phyloP scores from a whole-genome alignment of 148 eudicot species.

The Hydrangea macrophylla region DNA sequence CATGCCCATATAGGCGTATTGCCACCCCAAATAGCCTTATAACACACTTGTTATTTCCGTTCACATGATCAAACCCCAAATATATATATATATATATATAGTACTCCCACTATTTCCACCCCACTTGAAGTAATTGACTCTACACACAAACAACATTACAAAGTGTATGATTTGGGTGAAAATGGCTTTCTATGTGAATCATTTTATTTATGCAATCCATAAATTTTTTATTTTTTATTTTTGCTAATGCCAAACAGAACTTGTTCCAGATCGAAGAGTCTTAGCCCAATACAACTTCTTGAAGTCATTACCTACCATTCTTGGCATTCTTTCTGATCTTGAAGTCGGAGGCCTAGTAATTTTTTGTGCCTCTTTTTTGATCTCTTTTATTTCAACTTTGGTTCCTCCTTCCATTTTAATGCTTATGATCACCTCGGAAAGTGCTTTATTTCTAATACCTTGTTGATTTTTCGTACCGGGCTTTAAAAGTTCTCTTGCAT shows the following conservation, averaged over 20 bases:
- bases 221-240: too few relatives aligned
- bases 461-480: background rate
- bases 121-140: too few relatives aligned
- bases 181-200: too few relatives aligned
- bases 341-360: background rate
- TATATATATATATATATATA: too few relatives aligned
- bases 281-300: constrained; percentile 51
- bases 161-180: too few relatives aligned
- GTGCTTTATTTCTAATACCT: constrained; percentile 8
- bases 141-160: too few relatives aligned
- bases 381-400: constrained; percentile 57
- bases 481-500: background rate
- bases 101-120: too few relatives aligned
- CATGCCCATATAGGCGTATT: too few relatives aligned
- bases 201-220: too few relatives aligned
- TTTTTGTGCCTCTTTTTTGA: constrained; percentile 23
- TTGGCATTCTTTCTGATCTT: background rate
- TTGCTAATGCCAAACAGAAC: background rate
- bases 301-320: background rate
- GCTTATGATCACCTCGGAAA: constrained; percentile 49
- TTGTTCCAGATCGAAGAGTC: constrained; percentile 41
- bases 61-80: too few relatives aligned
- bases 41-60: too few relatives aligned
- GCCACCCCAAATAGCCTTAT: too few relatives aligned
- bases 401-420: constrained; percentile 60